Percentiles rank a stretch among this genome's conserved stretches.
phyloP scores from a whole-genome alignment of 1,139 yeast species.

The Suhomyces wounanorum region DNA sequence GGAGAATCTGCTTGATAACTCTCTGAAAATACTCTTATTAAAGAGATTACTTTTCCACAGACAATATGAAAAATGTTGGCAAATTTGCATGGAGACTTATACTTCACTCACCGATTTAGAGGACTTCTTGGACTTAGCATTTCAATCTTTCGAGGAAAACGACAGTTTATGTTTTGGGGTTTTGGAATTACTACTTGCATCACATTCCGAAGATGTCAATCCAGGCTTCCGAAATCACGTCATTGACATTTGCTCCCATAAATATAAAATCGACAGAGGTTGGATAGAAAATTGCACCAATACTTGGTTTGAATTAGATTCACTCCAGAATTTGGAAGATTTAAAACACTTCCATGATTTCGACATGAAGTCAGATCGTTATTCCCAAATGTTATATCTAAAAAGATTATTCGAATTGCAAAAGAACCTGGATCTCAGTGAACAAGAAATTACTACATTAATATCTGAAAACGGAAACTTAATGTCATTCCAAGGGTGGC shows the following conservation, averaged over 20 bases:
- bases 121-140: constrained; percentile 34
- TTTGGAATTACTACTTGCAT: constrained; percentile 23
- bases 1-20: constrained; percentile 23
- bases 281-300: constrained; percentile 11
- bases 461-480: constrained; percentile 6
- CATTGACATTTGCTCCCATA: constrained; percentile 25
- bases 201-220: constrained; percentile 16
- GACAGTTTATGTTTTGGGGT: constrained; percentile 29
- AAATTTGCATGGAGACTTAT: constrained; percentile 25
- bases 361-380: background rate
- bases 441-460: background rate
- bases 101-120: constrained; percentile 41
- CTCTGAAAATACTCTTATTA: constrained; percentile 25
- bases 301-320: constrained; percentile 9
- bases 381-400: constrained; percentile 11
- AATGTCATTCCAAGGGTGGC: constrained; percentile 17
- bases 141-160: constrained; percentile 20
- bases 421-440: background rate
- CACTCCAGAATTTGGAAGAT: constrained; percentile 11
- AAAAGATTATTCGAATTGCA: constrained; percentile 9
- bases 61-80: constrained; percentile 36
- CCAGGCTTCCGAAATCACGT: constrained; percentile 22
- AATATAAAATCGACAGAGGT: constrained; percentile 14
- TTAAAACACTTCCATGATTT: background rate
- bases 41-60: constrained; percentile 35